Conservation (phyloP, 768 basidiomycete species). For the Psilocybe sp. region DNA sequence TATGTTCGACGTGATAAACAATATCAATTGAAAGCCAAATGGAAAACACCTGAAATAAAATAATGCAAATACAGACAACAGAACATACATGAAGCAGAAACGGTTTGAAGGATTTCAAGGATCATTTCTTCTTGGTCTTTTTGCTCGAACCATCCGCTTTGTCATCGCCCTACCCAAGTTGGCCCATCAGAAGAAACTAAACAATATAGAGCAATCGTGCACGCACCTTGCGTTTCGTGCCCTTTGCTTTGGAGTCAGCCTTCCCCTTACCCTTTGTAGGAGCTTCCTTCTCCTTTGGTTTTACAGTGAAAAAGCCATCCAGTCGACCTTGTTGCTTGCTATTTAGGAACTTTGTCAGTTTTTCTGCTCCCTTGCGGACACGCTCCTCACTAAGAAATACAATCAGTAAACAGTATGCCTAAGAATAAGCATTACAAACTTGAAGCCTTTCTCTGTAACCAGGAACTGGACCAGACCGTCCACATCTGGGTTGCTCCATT, state of each 20-base stretch:
- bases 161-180: constrained; percentile 32
- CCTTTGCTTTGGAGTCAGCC: constrained; percentile 26
- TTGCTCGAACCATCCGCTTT: constrained; percentile 37
- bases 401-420: constrained; percentile 1
- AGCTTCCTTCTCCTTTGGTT: constrained; percentile 51
- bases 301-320: constrained; percentile 90
- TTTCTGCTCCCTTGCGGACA: constrained; percentile 92
- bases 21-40: neutral
- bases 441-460: constrained; percentile 95
- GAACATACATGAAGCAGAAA: neutral
- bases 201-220: neutral
- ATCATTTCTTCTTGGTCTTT: constrained; percentile 41
- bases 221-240: constrained; percentile 55
- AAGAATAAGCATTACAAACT: constrained; percentile 46
- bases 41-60: neutral
- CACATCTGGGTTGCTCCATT: constrained; percentile 91
- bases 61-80: neutral
- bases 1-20: neutral
- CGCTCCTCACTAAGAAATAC: constrained; percentile 80
- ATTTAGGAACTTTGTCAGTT: constrained; percentile 80
- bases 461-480: constrained; percentile 94
- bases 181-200: neutral
- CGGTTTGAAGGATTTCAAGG: neutral
- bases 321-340: constrained; percentile 95
- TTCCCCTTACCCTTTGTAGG: constrained; percentile 21